A percentile compares a stretch with the other conserved stretches of the same genome.
Evolutionary conservation across 176 grass and related monocot species (phyloP).

Genomic region (Aegilops speltoides): DNA sequence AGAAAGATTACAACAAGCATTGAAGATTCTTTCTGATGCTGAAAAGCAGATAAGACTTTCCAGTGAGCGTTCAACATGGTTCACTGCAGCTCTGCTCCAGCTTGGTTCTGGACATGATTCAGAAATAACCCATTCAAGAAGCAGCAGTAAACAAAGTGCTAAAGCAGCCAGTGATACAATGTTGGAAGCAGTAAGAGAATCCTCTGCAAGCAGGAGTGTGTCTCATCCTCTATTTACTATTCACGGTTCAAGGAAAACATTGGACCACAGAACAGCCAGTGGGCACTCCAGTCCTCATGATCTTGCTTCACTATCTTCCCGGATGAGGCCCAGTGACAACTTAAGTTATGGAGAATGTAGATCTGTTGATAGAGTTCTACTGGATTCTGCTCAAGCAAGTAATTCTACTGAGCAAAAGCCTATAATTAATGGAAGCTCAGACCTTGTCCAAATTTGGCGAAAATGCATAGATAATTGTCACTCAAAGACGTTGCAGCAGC

Average conservation of each 20-base stretch:
- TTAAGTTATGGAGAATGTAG: slow-evolving; percentile 45
- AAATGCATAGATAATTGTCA: slow-evolving; percentile 85
- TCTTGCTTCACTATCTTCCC: slow-evolving; percentile 42
- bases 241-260: slow-evolving; percentile 36
- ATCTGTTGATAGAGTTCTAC: slow-evolving; percentile 53
- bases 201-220: slow-evolving; percentile 48
- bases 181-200: slow-evolving; percentile 51
- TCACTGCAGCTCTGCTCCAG: slow-evolving; percentile 91
- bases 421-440: slow-evolving; percentile 38
- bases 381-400: slow-evolving; percentile 42
- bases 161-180: slow-evolving; percentile 49
- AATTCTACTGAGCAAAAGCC: slow-evolving; percentile 46
- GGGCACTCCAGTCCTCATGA: slow-evolving; percentile 45
- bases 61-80: slow-evolving; percentile 95
- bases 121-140: slow-evolving; percentile 66
- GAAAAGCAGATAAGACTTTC: slow-evolving; percentile 96
- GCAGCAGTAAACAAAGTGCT: slow-evolving; percentile 61
- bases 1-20: slow-evolving; percentile 89
- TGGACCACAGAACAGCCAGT: slow-evolving; percentile 47
- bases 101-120: slow-evolving; percentile 77
- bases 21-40: slow-evolving; percentile 96
- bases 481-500: slow-evolving; percentile 70
- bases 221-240: slow-evolving; percentile 48
- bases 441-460: slow-evolving; percentile 75
- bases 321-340: slow-evolving; percentile 38